Evolutionary conservation across 176 grass and related monocot genomes (phyloP).

Genomic region (Pontederia paniculata): DNA sequence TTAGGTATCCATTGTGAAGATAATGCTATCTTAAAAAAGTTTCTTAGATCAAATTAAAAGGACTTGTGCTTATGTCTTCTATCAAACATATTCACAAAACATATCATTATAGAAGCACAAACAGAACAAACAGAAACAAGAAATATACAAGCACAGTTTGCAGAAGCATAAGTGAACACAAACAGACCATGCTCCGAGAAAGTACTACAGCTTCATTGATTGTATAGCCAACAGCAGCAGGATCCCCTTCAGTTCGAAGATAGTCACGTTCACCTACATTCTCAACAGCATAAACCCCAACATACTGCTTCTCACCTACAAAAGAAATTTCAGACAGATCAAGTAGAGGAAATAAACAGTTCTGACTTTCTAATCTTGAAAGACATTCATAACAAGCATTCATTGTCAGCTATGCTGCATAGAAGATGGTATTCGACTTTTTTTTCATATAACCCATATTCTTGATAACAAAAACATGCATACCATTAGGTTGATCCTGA

Average conservation of each 20-base stretch:
- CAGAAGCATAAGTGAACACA: not conserved
- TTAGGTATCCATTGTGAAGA: too few relatives aligned
- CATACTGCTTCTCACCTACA: conserved; percentile 38
- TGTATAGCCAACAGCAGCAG: conserved; percentile 83
- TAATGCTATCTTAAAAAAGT: too few relatives aligned
- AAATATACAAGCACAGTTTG: not conserved
- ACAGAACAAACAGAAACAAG: too few relatives aligned
- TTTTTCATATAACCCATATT: too few relatives aligned
- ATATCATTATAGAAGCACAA: too few relatives aligned
- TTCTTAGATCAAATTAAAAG: too few relatives aligned
- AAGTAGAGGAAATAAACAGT: not conserved
- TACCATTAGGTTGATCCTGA: conserved; percentile 49
- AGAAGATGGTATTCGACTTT: too few relatives aligned
- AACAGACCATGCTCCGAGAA: conserved; percentile 85
- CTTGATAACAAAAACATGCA: conserved; percentile 2
- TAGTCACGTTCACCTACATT: conserved; percentile 73
- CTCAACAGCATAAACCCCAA: conserved; percentile 29
- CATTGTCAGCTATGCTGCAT: too few relatives aligned
- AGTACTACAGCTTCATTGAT: conserved; percentile 85
- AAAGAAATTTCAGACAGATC: conserved; percentile 12
- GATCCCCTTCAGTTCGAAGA: conserved; percentile 83
- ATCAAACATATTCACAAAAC: too few relatives aligned
- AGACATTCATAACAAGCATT: too few relatives aligned
- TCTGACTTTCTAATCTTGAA: too few relatives aligned
- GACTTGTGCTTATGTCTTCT: too few relatives aligned